phyloP scores from a whole-genome alignment of 2,329 filamentous ascomycete genomes.

The Cladosporium sp. region DNA sequence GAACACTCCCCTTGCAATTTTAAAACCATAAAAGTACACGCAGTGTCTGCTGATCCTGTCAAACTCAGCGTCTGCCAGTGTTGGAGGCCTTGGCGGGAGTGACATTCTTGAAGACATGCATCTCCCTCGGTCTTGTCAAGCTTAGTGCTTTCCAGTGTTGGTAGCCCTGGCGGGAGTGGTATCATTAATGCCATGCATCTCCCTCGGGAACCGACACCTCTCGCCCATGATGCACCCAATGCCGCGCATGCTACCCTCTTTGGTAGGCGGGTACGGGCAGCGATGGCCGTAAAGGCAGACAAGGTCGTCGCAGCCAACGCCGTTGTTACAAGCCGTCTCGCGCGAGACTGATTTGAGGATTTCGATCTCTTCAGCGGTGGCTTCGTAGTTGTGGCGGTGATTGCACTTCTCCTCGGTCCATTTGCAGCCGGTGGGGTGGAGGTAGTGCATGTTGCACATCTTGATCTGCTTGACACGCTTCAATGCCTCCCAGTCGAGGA shows the following conservation, averaged over 20 bases:
- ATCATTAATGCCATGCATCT: conserved; percentile 60
- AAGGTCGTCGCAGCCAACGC: conserved; percentile 58
- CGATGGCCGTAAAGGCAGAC: conserved; percentile 67
- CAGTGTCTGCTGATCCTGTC: background rate
- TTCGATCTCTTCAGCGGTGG: conserved; percentile 55
- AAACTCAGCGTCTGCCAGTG: background rate
- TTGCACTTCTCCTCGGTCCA: conserved; percentile 51
- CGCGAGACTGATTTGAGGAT: conserved; percentile 61
- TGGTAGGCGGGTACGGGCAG: conserved; percentile 54
- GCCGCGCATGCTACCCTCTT: conserved; percentile 47
- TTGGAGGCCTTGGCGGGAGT: background rate
- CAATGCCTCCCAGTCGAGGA: conserved; percentile 58
- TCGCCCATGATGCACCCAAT: conserved; percentile 61
- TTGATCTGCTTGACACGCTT: conserved; percentile 64
- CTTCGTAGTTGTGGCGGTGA: conserved; percentile 57
- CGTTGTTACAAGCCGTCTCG: conserved; percentile 64
- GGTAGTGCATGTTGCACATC: conserved; percentile 63
- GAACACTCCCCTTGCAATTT: background rate
- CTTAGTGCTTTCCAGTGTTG: background rate
- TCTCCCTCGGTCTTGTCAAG: conserved; percentile 23
- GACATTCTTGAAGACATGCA: conserved; percentile 58
- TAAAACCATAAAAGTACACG: background rate
- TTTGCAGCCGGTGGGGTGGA: conserved; percentile 52
- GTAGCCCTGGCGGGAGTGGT: conserved; percentile 26
- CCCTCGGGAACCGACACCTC: conserved; percentile 59